phyloP scores from a whole-genome alignment of 495 filamentous ascomycete genomes.

The Neurospora africana region DNA sequence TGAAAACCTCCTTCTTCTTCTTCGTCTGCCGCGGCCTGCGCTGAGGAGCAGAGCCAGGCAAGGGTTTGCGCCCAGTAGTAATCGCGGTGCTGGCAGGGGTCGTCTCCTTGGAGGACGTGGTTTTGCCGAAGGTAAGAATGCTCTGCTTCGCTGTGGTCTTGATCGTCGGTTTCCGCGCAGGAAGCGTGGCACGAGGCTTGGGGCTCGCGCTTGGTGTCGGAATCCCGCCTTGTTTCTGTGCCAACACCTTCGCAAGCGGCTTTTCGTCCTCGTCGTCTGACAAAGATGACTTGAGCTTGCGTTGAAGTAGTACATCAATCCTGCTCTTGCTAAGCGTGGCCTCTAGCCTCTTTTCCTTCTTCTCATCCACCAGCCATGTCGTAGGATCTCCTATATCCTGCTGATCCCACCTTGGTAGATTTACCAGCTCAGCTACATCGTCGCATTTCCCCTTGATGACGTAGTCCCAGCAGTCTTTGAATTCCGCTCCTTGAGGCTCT shows the following conservation, averaged over 20 bases:
- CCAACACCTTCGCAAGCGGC: constrained; percentile 12
- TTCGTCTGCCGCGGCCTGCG: constrained; percentile 30
- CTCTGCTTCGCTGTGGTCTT: constrained; percentile 27
- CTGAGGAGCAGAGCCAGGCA: constrained; percentile 7
- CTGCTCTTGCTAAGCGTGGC: constrained; percentile 22
- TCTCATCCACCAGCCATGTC: constrained; percentile 28
- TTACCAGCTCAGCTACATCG: constrained; percentile 66
- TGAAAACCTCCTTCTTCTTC: constrained; percentile 22
- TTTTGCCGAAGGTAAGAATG: constrained; percentile 22
- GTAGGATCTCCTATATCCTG: constrained; percentile 27
- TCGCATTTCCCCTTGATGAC: constrained; percentile 82
- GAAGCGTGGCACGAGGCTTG: constrained; percentile 38
- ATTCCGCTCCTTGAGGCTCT: constrained; percentile 68
- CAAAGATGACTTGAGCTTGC: constrained; percentile 19
- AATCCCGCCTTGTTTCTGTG: constrained; percentile 33
- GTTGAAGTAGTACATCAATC: constrained; percentile 28
- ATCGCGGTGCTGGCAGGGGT: constrained; percentile 2
- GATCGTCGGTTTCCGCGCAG: constrained; percentile 19
- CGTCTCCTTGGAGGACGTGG: constrained; percentile 6
- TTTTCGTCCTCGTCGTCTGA: constrained; percentile 12
- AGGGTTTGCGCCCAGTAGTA: constrained; percentile 12
- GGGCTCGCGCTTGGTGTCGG: constrained; percentile 56
- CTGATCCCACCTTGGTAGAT: constrained; percentile 70
- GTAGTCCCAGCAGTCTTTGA: constrained; percentile 86
- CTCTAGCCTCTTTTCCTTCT: constrained; percentile 25